Percentiles rank a stretch among this genome's conserved stretches.
phyloP scores from a whole-genome alignment of 108 stramenopile genomes.

The Nitzschia putrida region DNA sequence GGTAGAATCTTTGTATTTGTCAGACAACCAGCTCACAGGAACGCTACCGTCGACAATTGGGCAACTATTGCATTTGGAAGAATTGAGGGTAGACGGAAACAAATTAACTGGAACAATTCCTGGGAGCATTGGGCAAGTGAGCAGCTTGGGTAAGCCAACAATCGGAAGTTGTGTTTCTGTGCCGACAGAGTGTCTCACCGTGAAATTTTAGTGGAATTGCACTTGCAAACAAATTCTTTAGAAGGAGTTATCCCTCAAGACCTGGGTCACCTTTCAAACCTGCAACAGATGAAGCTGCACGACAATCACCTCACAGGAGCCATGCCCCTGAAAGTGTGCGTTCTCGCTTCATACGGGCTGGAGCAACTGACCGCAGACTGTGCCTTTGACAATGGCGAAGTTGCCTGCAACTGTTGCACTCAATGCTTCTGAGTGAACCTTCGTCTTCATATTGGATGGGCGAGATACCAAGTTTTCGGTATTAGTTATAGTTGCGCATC shows the following conservation, averaged over 20 bases:
- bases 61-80: neutral
- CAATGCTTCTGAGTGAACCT: constrained; percentile 1
- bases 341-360: constrained; percentile 6
- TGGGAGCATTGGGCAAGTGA: neutral
- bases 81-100: constrained; percentile 10
- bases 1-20: constrained; percentile 17
- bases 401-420: constrained; percentile 22
- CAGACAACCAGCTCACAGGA: constrained; percentile 12
- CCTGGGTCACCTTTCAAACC: constrained; percentile 1
- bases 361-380: constrained; percentile 18
- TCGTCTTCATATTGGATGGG: too few relatives aligned
- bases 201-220: constrained; percentile 4
- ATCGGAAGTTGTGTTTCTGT: too few relatives aligned
- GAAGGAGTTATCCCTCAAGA: constrained; percentile 7
- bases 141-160: constrained; percentile 9
- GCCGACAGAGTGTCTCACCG: neutral
- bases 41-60: constrained; percentile 3
- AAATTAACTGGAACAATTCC: constrained; percentile 11
- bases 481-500: neutral
- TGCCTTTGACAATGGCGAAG: neutral
- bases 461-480: too few relatives aligned
- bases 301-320: constrained; percentile 7
- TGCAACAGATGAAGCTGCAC: constrained; percentile 7
- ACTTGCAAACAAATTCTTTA: constrained; percentile 14
- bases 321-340: constrained; percentile 10